Conservation (phyloP, 2,329 filamentous ascomycete genomes). For the Claviceps purpurea region DNA sequence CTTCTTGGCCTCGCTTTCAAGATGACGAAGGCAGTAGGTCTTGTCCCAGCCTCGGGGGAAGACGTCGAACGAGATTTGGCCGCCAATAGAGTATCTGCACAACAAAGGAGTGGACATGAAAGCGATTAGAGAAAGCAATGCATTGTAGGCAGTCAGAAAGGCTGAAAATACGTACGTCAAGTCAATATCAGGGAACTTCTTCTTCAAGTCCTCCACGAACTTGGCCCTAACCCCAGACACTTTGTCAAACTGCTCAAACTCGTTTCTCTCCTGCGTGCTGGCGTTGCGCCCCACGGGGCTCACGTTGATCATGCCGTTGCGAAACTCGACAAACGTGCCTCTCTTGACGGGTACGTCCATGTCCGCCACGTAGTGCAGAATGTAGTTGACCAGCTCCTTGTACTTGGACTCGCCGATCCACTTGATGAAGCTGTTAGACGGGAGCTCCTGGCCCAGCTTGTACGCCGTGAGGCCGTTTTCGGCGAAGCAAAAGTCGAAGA, state of each 20-base stretch:
- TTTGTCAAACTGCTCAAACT: conserved; percentile 72
- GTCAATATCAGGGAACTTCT: conserved; percentile 70
- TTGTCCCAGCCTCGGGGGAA: conserved; percentile 98
- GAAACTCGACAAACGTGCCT: conserved; percentile 77
- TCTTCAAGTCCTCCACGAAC: conserved; percentile 63
- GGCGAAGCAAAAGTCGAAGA: conserved; percentile 96
- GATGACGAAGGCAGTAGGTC: conserved; percentile 84
- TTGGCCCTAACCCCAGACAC: conserved; percentile 60
- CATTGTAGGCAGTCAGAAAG: no score
- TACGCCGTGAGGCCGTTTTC: conserved; percentile 93
- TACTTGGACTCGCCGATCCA: conserved; percentile 79
- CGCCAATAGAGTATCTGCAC: conserved; percentile 76
- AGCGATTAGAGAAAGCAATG: neutral
- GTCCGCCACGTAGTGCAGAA: conserved; percentile 73
- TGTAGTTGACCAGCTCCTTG: conserved; percentile 63
- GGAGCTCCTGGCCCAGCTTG: conserved; percentile 64
- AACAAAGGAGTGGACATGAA: no score
- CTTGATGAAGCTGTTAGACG: conserved; percentile 75
- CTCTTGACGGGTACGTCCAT: conserved; percentile 73
- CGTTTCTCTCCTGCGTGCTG: conserved; percentile 61
- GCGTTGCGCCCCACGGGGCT: conserved; percentile 80
- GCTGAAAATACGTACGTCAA: conserved; percentile 46
- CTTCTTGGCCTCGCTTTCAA: conserved; percentile 65
- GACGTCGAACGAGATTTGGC: conserved; percentile 96
- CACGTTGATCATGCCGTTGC: conserved; percentile 86